Percentiles rank a stretch among this genome's conserved stretches.
Evolutionary conservation across 441 rosid species (phyloP).

Genomic region (Kokia cookei): DNA sequence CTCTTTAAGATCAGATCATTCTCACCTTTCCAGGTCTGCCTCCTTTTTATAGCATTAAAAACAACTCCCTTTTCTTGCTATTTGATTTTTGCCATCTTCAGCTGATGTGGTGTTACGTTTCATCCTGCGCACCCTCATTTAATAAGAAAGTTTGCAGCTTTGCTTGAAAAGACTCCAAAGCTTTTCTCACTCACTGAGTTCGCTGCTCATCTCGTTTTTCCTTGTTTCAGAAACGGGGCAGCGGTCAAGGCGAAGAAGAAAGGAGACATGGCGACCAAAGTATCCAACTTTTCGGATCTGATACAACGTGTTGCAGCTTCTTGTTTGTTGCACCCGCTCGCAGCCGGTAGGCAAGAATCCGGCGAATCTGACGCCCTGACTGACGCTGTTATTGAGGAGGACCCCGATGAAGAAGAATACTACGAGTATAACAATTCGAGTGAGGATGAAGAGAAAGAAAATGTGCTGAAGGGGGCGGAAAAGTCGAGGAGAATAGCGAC

Average conservation of each 20-base stretch:
- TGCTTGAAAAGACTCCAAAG: not conserved
- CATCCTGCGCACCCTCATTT: not conserved
- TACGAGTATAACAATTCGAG: constrained; percentile 17
- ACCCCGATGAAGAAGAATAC: constrained; percentile 21
- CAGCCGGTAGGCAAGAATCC: constrained; percentile 46
- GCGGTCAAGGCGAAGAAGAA: constrained; percentile 38
- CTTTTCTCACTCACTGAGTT: not conserved
- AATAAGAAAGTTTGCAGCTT: not conserved
- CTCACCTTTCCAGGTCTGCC: constrained; percentile 23
- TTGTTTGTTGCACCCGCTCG: constrained; percentile 83
- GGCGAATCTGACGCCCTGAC: constrained; percentile 16
- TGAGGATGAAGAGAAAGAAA: constrained; percentile 24
- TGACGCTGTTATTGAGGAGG: constrained; percentile 18
- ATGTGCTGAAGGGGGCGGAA: constrained; percentile 13
- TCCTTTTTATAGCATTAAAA: not conserved
- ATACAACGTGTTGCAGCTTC: constrained; percentile 86
- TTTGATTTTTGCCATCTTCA: constrained; percentile 1
- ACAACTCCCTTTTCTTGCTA: not conserved
- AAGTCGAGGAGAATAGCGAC: constrained; percentile 7
- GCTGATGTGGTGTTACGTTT: not conserved
- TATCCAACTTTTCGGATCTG: constrained; percentile 80
- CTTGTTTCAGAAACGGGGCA: constrained; percentile 22
- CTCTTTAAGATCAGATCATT: constrained; percentile 30
- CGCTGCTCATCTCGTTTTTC: not conserved
- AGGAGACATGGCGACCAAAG: constrained; percentile 63